These are phyloP conservation scores for Colletotrichum sp. DNA, from an alignment of 2,329 filamentous ascomycete species.

Conservation along the genomic window DNA sequence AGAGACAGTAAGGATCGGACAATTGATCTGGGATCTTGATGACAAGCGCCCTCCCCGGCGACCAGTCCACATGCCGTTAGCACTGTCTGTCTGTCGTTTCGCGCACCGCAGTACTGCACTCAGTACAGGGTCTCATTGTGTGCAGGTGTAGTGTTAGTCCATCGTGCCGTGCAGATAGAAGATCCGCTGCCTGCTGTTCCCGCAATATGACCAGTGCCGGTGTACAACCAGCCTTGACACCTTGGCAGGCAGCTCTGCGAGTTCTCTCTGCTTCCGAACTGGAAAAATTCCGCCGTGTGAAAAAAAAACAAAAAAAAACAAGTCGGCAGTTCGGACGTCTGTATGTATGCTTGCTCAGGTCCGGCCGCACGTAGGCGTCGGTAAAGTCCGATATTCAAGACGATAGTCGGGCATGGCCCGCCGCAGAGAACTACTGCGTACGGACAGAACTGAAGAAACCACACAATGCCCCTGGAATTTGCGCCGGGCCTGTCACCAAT, in stretches of 20 bases:
- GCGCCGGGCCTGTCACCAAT: background rate
- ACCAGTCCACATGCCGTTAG: background rate
- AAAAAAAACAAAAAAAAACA: background rate
- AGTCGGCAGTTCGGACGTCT: background rate
- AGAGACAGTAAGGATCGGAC: background rate
- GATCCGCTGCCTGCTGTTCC: background rate
- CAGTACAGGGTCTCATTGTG: background rate
- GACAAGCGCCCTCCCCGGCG: background rate
- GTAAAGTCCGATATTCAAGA: background rate
- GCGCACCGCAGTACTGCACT: background rate
- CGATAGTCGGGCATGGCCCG: background rate
- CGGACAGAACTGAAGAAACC: background rate
- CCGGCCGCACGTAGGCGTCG: background rate
- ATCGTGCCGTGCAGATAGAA: background rate
- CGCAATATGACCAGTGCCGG: background rate
- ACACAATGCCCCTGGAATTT: background rate
- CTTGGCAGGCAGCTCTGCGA: background rate
- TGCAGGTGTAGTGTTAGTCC: background rate
- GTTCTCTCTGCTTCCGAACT: background rate
- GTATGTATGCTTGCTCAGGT: background rate
- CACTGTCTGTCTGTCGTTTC: background rate
- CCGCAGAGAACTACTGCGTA: background rate
- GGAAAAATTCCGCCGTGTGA: background rate
- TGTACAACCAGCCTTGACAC: background rate
- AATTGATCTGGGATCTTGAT: background rate